Percentiles rank a stretch among this genome's conserved stretches.
Evolutionary conservation across 1,284 basidiomycete genomes (phyloP).

Genomic region (Testicularia cyperi): DNA sequence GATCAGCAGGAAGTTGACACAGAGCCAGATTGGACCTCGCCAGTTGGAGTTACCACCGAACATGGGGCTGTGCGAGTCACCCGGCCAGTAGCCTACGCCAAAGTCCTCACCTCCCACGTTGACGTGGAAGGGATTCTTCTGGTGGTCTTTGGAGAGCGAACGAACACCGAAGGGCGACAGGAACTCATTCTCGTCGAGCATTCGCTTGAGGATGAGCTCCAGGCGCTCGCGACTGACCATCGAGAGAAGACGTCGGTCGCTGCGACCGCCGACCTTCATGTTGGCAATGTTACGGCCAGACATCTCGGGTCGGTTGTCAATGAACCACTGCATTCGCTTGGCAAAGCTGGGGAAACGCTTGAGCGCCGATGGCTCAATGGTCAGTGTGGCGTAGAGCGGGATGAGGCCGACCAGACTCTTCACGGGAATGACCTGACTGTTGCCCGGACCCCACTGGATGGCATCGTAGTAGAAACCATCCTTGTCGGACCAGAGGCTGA

Average conservation of each 20-base stretch:
- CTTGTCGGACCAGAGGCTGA: slow-evolving; percentile 89
- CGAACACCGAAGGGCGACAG: slow-evolving; percentile 90
- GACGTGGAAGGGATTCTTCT: slow-evolving; percentile 91
- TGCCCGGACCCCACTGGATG: slow-evolving; percentile 74
- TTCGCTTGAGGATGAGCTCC: slow-evolving; percentile 84
- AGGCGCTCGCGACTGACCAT: slow-evolving; percentile 88
- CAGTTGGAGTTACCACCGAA: slow-evolving; percentile 94
- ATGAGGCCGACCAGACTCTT: slow-evolving; percentile 92
- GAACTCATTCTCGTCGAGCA: slow-evolving; percentile 85
- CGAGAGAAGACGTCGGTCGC: slow-evolving; percentile 82
- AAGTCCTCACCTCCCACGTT: slow-evolving; percentile 87
- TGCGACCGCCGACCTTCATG: slow-evolving; percentile 66
- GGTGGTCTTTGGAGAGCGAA: slow-evolving; percentile 80
- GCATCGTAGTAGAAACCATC: slow-evolving; percentile 99
- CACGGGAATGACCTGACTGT: slow-evolving; percentile 80
- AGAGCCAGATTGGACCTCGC: slow-evolving; percentile 83
- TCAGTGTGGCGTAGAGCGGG: slow-evolving; percentile 89
- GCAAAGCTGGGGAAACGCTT: slow-evolving; percentile 94
- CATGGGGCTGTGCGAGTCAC: slow-evolving; percentile 94
- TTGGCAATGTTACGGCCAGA: slow-evolving; percentile 92
- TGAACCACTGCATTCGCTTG: slow-evolving; percentile 97
- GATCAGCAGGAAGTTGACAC: slow-evolving; percentile 83
- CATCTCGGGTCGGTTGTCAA: slow-evolving; percentile 84
- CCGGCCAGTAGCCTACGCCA: slow-evolving; percentile 95
- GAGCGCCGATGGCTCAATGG: slow-evolving; percentile 83